Base-by-base conservation (phyloP, 495 filamentous ascomycete species). In the Talaromyces liani region DNA sequence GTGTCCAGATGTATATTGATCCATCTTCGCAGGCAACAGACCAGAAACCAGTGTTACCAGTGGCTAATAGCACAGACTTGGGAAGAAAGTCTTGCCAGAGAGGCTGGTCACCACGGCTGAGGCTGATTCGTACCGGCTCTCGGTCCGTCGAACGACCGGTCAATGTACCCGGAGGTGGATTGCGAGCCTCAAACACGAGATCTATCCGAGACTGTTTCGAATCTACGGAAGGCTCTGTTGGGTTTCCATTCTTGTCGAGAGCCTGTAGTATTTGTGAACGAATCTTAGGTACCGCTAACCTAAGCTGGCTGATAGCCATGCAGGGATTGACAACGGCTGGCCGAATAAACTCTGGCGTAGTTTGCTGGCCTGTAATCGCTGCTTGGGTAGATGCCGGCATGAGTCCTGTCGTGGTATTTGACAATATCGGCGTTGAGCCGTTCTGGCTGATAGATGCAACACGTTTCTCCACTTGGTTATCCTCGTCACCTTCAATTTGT, bases 31-130 rank as follows among this genome's bases (percentile, higher is more conserved):
- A 96, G 16, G 88, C 92, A 10, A 87, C 93, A 9, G 89, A 88
- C 92, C 94, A 98, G 75, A 97, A 92, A 64, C 86, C 84, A 63
- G 87, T 85, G 70, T 93, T 97, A 0, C 94, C 94, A 0, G 94
- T 94, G 6, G 92, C 86, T 4, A 97, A 84, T 10, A 98, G 81
- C 12, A 93, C 89, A 31, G 88, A 85, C 45, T 86, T 84, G 0
- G 93, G 93, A 18, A 99, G 79, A 68, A 89, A 99, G 65, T 98
- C 95, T 67, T 96, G 90, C 93, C 95, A 99, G 4, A 97, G 74
- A 2, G 86, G 79, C 55, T 89, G 87, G n/a, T 92, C 91, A n/a
- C 88, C 85, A 65, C 89, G 91, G 16, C 87, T 88, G 29, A 93
- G 84, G 1, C 86, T 90, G 33, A 99, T 85, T 12, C 88, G 86